phyloP scores from a whole-genome alignment of 345 rosid genomes.

The Corymbia maculata region DNA sequence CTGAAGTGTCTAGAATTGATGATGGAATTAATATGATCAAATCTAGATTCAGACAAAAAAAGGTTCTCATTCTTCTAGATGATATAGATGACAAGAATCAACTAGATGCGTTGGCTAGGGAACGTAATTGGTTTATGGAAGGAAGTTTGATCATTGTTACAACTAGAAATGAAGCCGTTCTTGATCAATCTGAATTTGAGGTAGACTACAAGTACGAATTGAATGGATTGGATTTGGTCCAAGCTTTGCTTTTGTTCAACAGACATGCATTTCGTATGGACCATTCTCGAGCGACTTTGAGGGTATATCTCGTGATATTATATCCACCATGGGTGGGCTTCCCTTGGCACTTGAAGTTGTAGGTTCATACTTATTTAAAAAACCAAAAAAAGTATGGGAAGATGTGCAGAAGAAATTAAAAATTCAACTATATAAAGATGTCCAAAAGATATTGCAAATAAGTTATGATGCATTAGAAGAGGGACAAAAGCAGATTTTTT shows the following conservation, averaged over 20 bases:
- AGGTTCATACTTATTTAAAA: neutral
- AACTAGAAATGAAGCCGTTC: neutral
- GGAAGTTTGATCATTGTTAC: neutral
- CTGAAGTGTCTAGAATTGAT: neutral
- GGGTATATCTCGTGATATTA: neutral
- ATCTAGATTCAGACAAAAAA: too few relatives aligned
- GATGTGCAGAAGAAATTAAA: too few relatives aligned
- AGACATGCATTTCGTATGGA: neutral
- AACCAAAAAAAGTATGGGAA: too few relatives aligned
- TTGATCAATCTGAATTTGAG: neutral
- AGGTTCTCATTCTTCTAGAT: neutral
- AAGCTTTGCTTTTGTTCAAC: accelerated
- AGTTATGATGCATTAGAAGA: too few relatives aligned
- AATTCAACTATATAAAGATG: too few relatives aligned
- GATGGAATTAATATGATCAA: neutral
- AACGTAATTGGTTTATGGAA: accelerated
- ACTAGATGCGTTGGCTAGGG: neutral
- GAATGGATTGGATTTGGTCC: accelerated
- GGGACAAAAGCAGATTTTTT: too few relatives aligned
- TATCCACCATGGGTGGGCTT: neutral
- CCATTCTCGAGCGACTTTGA: accelerated
- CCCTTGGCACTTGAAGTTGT: accelerated
- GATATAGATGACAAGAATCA: neutral
- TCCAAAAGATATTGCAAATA: too few relatives aligned
- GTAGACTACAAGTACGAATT: neutral